Evolutionary conservation across 805 yeast genomes (phyloP).

Genomic region (Tetrapisispora taiwanensis): DNA sequence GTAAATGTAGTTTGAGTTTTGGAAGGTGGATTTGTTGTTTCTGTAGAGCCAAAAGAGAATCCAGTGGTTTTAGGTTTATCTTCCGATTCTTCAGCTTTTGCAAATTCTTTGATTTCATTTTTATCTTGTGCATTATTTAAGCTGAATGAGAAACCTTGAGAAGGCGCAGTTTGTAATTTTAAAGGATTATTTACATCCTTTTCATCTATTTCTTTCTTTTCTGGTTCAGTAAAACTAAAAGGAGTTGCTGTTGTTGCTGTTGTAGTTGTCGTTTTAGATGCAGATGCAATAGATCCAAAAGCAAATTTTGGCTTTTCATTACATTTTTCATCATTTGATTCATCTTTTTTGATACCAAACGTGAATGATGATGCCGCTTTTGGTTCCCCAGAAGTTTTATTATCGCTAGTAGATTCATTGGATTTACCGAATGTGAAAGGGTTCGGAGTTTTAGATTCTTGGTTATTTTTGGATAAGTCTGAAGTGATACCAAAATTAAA

Average conservation of each 20-base stretch:
- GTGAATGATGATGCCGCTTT: slow-evolving; percentile 16
- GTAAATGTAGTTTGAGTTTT: slow-evolving; percentile 9
- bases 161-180: slow-evolving; percentile 9
- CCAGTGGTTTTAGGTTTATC: slow-evolving; percentile 3
- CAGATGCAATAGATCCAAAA: slow-evolving; percentile 5
- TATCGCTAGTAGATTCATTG: neutral
- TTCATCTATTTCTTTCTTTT: neutral
- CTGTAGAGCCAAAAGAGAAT: neutral
- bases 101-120: neutral
- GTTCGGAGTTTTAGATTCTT: neutral
- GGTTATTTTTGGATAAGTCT: neutral
- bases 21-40: neutral
- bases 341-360: slow-evolving; percentile 12
- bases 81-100: neutral
- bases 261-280: neutral
- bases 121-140: neutral
- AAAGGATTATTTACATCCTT: neutral
- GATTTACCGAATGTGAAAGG: slow-evolving; percentile 2
- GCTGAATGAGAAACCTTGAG: slow-evolving; percentile 17
- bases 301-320: slow-evolving; percentile 7
- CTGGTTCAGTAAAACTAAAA: slow-evolving; percentile 15
- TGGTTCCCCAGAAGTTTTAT: neutral
- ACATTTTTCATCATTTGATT: slow-evolving; percentile 1
- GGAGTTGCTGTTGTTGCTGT: slow-evolving; percentile 12
- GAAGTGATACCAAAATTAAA: neutral